A percentile compares a stretch with the other conserved stretches of the same genome.
Conservation (phyloP, 768 basidiomycete species). For the Solioccasus polychromus region DNA sequence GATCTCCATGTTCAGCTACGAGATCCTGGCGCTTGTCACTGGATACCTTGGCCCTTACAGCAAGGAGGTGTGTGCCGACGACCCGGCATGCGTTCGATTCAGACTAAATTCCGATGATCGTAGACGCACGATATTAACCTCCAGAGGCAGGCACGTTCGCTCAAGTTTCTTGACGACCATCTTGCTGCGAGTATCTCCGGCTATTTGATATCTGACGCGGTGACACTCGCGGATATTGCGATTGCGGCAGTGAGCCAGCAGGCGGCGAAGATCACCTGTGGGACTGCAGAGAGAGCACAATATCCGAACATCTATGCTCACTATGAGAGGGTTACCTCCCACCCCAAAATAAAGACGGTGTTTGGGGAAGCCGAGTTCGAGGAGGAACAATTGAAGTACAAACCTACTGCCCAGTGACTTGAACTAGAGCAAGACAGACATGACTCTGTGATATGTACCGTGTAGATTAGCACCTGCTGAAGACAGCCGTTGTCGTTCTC, state of each 20-base stretch:
- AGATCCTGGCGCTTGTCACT: constrained; percentile 13
- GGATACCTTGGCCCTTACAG: constrained; percentile 22
- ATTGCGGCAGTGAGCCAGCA: constrained; percentile 23
- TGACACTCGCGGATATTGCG: constrained; percentile 28
- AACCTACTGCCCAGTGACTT: background rate
- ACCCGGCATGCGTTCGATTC: background rate
- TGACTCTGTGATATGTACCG: background rate
- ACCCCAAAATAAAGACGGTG: constrained; percentile 15
- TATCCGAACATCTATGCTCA: constrained; percentile 27
- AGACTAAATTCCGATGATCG: background rate
- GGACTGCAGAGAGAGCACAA: constrained; percentile 23
- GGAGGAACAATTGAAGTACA: constrained; percentile 14
- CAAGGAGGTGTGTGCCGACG: constrained; percentile 15
- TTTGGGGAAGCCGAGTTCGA: constrained; percentile 21
- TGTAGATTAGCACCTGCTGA: no score
- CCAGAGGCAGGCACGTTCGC: constrained; percentile 18
- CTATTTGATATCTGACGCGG: constrained; percentile 20
- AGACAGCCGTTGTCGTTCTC: no score
- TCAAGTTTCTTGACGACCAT: constrained; percentile 25
- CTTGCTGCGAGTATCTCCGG: constrained; percentile 18
- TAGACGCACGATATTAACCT: constrained; percentile 19
- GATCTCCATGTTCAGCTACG: constrained; percentile 22
- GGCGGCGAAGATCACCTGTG: constrained; percentile 23
- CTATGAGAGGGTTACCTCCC: constrained; percentile 19
- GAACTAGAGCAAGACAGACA: no score